Conservation (phyloP, 1,139 yeast species). For the Pichia sp. region DNA sequence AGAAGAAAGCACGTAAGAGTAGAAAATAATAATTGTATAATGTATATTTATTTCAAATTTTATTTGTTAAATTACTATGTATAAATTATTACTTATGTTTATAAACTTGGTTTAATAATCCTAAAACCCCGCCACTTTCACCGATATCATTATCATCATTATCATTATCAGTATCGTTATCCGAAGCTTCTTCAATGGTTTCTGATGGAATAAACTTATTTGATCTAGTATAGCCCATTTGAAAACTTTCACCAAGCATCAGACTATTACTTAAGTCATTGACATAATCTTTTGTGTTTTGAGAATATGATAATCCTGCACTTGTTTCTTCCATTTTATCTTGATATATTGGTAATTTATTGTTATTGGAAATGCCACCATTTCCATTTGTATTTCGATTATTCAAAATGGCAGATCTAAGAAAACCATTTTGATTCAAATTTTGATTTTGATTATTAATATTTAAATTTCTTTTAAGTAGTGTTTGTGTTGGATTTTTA, state of each 20-base stretch:
- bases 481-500: conserved; percentile 12
- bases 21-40: conserved; percentile 12
- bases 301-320: conserved; percentile 23
- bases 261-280: conserved; percentile 26
- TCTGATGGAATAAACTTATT: conserved; percentile 1
- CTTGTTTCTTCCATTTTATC: conserved; percentile 29
- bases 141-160: conserved; percentile 20
- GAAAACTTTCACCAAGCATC: conserved; percentile 30
- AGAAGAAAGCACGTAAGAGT: conserved; percentile 59
- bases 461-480: conserved; percentile 4
- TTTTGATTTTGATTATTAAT: too few species aligned
- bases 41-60: not conserved
- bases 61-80: not conserved
- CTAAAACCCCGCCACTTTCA: conserved; percentile 71
- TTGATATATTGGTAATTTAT: not conserved
- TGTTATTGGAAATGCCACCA: conserved; percentile 12
- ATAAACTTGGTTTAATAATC: conserved; percentile 78
- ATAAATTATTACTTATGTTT: conserved; percentile 42
- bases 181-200: conserved; percentile 18
- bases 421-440: too few species aligned
- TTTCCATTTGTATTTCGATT: conserved; percentile 14
- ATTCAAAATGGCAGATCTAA: conserved; percentile 22
- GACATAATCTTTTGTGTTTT: conserved; percentile 20
- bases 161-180: conserved; percentile 28
- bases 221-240: conserved; percentile 11